Conservation (phyloP, 75 land plant species). For the Chamaecyparis obtusa region DNA sequence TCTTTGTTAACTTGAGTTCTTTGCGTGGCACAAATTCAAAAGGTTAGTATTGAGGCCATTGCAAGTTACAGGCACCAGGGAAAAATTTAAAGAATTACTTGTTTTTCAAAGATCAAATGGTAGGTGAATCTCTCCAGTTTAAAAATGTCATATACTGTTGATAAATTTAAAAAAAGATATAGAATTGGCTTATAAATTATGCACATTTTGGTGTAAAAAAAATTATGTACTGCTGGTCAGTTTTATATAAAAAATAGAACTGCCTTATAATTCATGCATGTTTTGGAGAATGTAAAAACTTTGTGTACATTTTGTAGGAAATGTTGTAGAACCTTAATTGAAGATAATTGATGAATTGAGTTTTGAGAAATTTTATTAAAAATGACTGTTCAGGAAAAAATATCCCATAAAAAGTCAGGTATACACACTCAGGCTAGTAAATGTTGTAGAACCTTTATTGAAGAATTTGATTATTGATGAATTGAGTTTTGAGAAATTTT, state of each 20-base stretch:
- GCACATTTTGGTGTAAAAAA: background rate
- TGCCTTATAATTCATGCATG: too few relatives aligned
- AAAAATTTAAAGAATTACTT: background rate
- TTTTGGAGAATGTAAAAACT: background rate
- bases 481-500: too few relatives aligned
- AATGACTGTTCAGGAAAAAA: too few relatives aligned
- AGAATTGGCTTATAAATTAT: background rate
- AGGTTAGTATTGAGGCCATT: background rate
- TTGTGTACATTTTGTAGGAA: too few relatives aligned
- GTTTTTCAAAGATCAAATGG: background rate
- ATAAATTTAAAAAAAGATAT: background rate
- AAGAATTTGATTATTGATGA: too few relatives aligned
- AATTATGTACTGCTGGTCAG: background rate
- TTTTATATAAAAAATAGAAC: background rate
- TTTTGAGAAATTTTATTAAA: too few relatives aligned
- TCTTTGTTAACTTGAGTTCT: background rate
- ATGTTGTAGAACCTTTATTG: too few relatives aligned
- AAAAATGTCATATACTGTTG: background rate
- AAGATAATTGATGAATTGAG: too few relatives aligned
- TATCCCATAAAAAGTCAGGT: too few relatives aligned
- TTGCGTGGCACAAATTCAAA: background rate
- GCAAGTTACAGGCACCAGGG: too few relatives aligned
- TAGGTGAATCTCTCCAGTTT: background rate
- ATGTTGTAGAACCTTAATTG: too few relatives aligned
- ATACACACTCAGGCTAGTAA: too few relatives aligned